Evolutionary conservation across 179 eudicot species (phyloP).

Genomic region (Spergularia azorica): DNA sequence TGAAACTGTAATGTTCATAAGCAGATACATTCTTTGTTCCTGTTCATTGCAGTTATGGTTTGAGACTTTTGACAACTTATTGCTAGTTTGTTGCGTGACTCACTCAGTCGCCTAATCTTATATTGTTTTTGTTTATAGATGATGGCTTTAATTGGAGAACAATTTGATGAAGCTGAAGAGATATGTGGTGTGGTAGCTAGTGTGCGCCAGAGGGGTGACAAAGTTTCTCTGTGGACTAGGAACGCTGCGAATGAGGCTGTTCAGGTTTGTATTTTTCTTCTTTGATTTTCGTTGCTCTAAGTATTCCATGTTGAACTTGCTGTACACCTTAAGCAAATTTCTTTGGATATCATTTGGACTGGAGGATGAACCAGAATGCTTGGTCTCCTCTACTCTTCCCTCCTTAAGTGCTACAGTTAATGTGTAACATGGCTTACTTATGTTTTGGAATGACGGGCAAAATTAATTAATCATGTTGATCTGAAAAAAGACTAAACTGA

Average conservation of each 20-base stretch:
- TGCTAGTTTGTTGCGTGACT: neutral
- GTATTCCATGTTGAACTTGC: neutral
- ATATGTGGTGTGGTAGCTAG: slow-evolving; percentile 97
- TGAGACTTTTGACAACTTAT: neutral
- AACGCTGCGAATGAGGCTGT: slow-evolving; percentile 88
- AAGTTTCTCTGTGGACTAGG: slow-evolving; percentile 89
- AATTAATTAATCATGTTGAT: neutral
- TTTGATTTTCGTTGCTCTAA: neutral
- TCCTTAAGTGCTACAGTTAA: neutral
- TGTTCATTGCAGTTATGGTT: neutral
- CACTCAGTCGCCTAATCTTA: neutral
- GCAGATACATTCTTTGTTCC: neutral
- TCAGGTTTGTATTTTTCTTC: slow-evolving; percentile 51
- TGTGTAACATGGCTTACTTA: neutral
- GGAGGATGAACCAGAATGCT: too few species aligned
- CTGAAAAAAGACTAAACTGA: neutral
- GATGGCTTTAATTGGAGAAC: slow-evolving; percentile 97
- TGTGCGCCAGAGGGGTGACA: slow-evolving; percentile 85
- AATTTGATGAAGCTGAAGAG: slow-evolving; percentile 91
- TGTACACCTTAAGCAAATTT: neutral
- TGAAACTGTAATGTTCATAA: slow-evolving; percentile 69
- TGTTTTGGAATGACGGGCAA: neutral
- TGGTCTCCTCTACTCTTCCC: too few species aligned
- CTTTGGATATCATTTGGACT: neutral
- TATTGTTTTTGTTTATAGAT: slow-evolving; percentile 42